Evolutionary conservation across 2,329 filamentous ascomycete genomes (phyloP).

Genomic region (Venturia oleaginea): DNA sequence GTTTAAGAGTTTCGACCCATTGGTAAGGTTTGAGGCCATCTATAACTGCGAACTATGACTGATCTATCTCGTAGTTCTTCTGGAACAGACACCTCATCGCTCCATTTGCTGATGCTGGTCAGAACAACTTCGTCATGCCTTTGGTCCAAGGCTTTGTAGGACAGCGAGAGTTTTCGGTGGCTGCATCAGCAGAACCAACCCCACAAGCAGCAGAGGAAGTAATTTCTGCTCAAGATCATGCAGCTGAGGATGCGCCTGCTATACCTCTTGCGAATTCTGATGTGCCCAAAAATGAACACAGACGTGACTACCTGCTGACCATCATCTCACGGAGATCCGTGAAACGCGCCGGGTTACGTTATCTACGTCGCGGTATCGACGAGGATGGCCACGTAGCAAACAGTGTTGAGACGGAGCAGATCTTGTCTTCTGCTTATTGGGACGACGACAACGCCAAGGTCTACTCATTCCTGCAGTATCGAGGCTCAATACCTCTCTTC

Average conservation of each 20-base stretch:
- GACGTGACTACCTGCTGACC: constrained; percentile 55
- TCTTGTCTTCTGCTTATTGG: constrained; percentile 66
- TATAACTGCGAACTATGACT: background rate
- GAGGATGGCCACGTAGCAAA: constrained; percentile 86
- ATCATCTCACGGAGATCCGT: constrained; percentile 83
- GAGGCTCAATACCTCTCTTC: constrained; percentile 88
- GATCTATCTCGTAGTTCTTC: constrained; percentile 52
- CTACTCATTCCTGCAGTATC: constrained; percentile 77
- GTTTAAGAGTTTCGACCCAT: constrained; percentile 61
- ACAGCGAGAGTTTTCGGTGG: constrained; percentile 67
- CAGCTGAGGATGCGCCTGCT: constrained; percentile 15
- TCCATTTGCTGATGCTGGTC: constrained; percentile 65
- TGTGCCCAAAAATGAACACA: constrained; percentile 27
- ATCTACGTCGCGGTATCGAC: constrained; percentile 82
- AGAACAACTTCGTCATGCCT: constrained; percentile 64
- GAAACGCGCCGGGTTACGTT: constrained; percentile 78
- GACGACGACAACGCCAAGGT: constrained; percentile 44
- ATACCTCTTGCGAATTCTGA: constrained; percentile 11
- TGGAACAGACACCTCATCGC: constrained; percentile 76
- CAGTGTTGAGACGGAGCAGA: constrained; percentile 88
- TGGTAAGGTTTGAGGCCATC: constrained; percentile 32
- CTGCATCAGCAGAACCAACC: constrained; percentile 21
- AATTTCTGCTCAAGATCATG: constrained; percentile 20
- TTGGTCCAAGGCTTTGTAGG: constrained; percentile 92
- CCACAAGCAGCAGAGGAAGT: constrained; percentile 24